Percentiles rank a stretch among this genome's conserved stretches.
Conservation (phyloP, 1,139 yeast genomes). For the Suhomyces yuchorum region DNA sequence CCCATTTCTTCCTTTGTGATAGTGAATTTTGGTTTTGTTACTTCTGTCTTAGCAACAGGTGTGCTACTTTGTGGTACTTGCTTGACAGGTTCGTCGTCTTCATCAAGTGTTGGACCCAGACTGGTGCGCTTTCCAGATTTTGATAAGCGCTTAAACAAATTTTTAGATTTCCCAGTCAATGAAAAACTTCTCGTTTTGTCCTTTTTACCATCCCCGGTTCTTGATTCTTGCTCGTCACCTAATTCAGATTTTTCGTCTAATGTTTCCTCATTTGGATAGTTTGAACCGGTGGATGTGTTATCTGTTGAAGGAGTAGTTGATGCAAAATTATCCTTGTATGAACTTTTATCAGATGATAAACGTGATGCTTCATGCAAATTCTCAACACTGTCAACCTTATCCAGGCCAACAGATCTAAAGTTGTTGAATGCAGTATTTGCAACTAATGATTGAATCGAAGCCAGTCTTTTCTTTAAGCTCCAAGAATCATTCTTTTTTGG, state of each 20-base stretch:
- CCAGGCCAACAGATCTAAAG: constrained; percentile 29
- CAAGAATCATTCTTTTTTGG: constrained; percentile 18
- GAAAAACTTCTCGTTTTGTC: constrained; percentile 30
- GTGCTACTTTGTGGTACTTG: background rate
- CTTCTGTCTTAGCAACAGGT: background rate
- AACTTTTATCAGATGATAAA: constrained; percentile 24
- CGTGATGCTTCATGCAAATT: constrained; percentile 12
- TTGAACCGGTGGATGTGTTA: constrained; percentile 25
- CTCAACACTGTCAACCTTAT: constrained; percentile 7
- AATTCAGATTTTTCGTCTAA: constrained; percentile 4
- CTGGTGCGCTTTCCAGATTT: constrained; percentile 21
- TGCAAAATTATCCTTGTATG: constrained; percentile 12
- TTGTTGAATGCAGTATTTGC: constrained; percentile 48
- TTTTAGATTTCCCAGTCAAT: constrained; percentile 32
- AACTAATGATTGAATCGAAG: constrained; percentile 32
- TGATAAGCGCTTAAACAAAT: constrained; percentile 39
- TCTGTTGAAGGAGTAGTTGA: constrained; percentile 28
- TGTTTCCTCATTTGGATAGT: constrained; percentile 9
- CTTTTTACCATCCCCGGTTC: constrained; percentile 14
- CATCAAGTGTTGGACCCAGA: constrained; percentile 12
- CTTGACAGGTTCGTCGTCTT: constrained; percentile 19
- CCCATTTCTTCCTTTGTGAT: constrained; percentile 65
- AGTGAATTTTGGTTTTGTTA: constrained; percentile 15
- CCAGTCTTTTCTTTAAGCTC: constrained; percentile 11
- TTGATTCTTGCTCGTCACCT: constrained; percentile 12